These are phyloP conservation scores for Oxyria digyna DNA, from an alignment of 148 eudicot genomes.

Conservation along the genomic window DNA sequence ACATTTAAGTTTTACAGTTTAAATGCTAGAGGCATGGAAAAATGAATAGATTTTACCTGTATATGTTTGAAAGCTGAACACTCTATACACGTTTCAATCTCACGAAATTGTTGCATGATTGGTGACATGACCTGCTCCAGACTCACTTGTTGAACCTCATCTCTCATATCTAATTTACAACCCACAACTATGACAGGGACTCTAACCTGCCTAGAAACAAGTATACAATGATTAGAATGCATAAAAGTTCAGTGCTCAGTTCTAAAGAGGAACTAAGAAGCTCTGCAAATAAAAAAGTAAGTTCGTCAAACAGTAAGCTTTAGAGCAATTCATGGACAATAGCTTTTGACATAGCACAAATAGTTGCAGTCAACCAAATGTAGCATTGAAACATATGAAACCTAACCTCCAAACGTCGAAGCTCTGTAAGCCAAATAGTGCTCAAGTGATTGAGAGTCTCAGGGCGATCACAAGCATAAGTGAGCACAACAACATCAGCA, in stretches of 20 bases:
- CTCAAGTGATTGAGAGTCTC: slow-evolving; percentile 72
- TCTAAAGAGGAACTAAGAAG: not conserved
- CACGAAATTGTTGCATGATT: slow-evolving; percentile 91
- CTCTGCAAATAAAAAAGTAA: not conserved
- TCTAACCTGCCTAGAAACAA: slow-evolving; percentile 41
- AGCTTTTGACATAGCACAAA: not conserved
- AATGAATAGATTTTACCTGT: slow-evolving; percentile 36
- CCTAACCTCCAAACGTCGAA: slow-evolving; percentile 73
- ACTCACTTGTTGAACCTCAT: slow-evolving; percentile 56
- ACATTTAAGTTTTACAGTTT: not conserved
- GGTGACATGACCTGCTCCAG: slow-evolving; percentile 91
- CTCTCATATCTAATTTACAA: slow-evolving; percentile 85
- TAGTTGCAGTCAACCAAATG: not conserved
- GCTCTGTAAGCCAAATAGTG: slow-evolving; percentile 86
- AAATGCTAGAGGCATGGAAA: not conserved
- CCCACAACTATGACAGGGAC: slow-evolving; percentile 95
- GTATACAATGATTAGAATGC: not conserved
- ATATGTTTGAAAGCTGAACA: slow-evolving; percentile 70
- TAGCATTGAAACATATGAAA: not conserved
- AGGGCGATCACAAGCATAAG: slow-evolving; percentile 87
- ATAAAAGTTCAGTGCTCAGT: not conserved
- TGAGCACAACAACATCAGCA: slow-evolving; percentile 90
- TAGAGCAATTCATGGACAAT: not conserved
- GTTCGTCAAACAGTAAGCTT: not conserved
- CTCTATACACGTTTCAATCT: slow-evolving; percentile 92